A percentile compares a stretch with the other conserved stretches of the same genome.
Evolutionary conservation across 2,329 filamentous ascomycete genomes (phyloP).

Genomic region (Penicillium corylophilum): DNA sequence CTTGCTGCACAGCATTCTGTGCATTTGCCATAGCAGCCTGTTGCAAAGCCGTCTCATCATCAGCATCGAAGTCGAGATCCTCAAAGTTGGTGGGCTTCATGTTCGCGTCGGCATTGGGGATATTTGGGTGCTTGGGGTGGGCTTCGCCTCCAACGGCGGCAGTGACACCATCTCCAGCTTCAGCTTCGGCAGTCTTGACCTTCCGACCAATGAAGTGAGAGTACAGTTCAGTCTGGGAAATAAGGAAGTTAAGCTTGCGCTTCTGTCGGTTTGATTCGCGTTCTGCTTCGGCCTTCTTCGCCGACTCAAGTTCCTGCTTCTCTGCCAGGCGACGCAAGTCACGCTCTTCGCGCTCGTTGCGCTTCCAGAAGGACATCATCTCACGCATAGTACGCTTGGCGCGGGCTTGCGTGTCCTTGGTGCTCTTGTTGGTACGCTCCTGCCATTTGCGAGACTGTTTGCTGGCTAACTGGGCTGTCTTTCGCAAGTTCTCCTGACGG

Average conservation of each 20-base stretch:
- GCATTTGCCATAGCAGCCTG: constrained; percentile 92
- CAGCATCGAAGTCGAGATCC: constrained; percentile 91
- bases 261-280: constrained; percentile 96
- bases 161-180: constrained; percentile 70
- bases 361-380: constrained; percentile 99
- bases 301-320: constrained; percentile 92
- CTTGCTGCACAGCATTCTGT: constrained; percentile 91
- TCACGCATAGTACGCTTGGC: constrained; percentile 98
- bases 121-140: constrained; percentile 42
- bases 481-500: constrained; percentile 93
- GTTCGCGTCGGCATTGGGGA: constrained; percentile 53
- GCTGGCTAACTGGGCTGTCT: constrained; percentile 92
- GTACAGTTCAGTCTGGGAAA: constrained; percentile 97
- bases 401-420: constrained; percentile 93
- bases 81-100: constrained; percentile 89
- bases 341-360: constrained; percentile 95
- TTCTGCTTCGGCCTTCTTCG: constrained; percentile 93
- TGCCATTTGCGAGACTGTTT: constrained; percentile 99
- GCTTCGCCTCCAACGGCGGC: constrained; percentile 57
- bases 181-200: constrained; percentile 95
- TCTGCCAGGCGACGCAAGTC: constrained; percentile 92
- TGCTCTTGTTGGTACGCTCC: constrained; percentile 95
- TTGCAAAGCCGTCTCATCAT: constrained; percentile 78
- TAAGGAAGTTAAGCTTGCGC: constrained; percentile 98
- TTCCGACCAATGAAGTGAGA: constrained; percentile 99